Conservation (phyloP, 495 filamentous ascomycete species). For the Aspergillus coremiiformis region DNA sequence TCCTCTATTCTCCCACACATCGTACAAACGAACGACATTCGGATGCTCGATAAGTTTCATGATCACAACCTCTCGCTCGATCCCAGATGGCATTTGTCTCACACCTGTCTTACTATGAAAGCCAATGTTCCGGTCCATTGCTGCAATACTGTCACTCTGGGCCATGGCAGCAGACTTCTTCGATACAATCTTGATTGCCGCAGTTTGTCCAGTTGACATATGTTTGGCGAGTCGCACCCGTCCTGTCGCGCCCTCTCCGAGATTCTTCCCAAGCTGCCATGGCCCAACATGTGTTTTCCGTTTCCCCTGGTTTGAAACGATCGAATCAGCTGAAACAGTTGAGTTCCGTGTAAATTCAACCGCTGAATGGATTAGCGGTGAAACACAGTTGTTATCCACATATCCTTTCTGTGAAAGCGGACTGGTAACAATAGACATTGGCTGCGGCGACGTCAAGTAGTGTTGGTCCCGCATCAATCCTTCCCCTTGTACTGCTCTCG, state of each 20-base stretch:
- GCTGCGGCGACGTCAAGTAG: constrained; percentile 25
- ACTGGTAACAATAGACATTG: constrained; percentile 32
- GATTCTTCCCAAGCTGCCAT: constrained; percentile 80
- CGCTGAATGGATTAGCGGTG: constrained; percentile 45
- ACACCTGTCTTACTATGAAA: constrained; percentile 35
- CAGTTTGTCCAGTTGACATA: constrained; percentile 61
- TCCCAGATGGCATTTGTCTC: constrained; percentile 69
- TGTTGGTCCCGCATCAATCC: constrained; percentile 20
- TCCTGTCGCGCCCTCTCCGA: constrained; percentile 80
- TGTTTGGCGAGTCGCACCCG: constrained; percentile 78
- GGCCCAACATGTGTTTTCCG: constrained; percentile 78
- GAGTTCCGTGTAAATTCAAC: constrained; percentile 60
- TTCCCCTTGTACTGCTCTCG: constrained; percentile 20
- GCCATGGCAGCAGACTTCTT: constrained; percentile 64
- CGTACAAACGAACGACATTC: constrained; percentile 83
- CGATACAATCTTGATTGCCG: constrained; percentile 89
- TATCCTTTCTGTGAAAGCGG: constrained; percentile 27
- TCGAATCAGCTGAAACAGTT: constrained; percentile 61
- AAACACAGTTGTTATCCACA: constrained; percentile 47
- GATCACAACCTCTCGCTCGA: constrained; percentile 89
- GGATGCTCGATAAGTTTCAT: constrained; percentile 94
- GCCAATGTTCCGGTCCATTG: constrained; percentile 53
- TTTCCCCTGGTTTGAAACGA: constrained; percentile 50
- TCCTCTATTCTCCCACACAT: constrained; percentile 92
- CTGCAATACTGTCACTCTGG: constrained; percentile 68